These are phyloP conservation scores for Acer campestre DNA, from an alignment of 345 rosid genomes.

Conservation along the genomic window DNA sequence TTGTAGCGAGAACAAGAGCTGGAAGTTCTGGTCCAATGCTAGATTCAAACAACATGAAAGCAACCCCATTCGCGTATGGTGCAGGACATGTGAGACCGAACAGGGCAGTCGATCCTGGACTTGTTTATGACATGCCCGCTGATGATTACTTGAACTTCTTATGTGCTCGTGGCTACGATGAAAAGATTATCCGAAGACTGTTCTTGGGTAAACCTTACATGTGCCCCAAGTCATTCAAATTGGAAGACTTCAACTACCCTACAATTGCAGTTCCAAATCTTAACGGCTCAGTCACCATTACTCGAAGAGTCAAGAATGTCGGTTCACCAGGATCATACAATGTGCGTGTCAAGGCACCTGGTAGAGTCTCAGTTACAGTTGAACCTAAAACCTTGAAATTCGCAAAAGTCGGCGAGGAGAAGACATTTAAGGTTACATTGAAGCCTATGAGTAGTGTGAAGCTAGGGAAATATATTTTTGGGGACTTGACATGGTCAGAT, in stretches of 20 bases:
- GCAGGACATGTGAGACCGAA: slow-evolving; percentile 54
- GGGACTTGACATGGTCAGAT: no score
- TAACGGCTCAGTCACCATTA: slow-evolving; percentile 15
- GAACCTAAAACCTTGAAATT: slow-evolving; percentile 39
- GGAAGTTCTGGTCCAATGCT: slow-evolving; percentile 25
- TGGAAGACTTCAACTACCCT: slow-evolving; percentile 55
- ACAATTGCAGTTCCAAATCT: slow-evolving; percentile 44
- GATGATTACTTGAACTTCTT: slow-evolving; percentile 47
- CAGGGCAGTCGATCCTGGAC: slow-evolving; percentile 54
- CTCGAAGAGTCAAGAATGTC: slow-evolving; percentile 49
- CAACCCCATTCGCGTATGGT: slow-evolving; percentile 55
- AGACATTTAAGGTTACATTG: slow-evolving; percentile 38
- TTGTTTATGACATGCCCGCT: slow-evolving; percentile 40
- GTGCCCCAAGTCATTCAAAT: slow-evolving; percentile 30
- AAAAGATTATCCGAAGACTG: slow-evolving; percentile 1
- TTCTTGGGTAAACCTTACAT: slow-evolving; percentile 23
- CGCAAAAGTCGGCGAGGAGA: slow-evolving; percentile 37
- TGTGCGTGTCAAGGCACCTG: slow-evolving; percentile 27
- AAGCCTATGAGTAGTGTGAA: not conserved
- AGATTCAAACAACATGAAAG: slow-evolving; percentile 22
- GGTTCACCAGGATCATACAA: slow-evolving; percentile 43
- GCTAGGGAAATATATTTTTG: no score
- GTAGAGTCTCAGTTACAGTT: slow-evolving; percentile 35
- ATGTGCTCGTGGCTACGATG: slow-evolving; percentile 41
- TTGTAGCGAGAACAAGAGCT: slow-evolving; percentile 36